A percentile compares a stretch with the other conserved stretches of the same genome.
phyloP scores from a whole-genome alignment of 495 filamentous ascomycete species.

The Neurospora sp. region DNA sequence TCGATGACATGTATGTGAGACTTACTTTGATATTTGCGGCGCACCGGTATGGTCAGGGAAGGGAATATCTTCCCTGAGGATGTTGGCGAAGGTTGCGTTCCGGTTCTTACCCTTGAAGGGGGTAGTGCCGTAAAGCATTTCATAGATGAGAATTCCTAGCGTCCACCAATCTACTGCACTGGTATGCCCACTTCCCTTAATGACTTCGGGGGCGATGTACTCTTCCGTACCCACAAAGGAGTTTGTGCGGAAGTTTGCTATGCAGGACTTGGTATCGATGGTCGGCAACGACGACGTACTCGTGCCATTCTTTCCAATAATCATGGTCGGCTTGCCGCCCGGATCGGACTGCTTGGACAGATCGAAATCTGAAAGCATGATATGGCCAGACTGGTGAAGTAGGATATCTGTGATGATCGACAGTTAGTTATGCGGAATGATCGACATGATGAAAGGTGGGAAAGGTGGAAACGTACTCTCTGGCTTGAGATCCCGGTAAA shows the following conservation, averaged over 20 bases:
- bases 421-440: constrained; percentile 5
- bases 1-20: constrained; percentile 3
- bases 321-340: constrained; percentile 94
- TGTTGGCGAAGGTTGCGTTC: constrained; percentile 96
- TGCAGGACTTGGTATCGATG: constrained; percentile 97
- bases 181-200: constrained; percentile 96
- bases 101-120: constrained; percentile 99
- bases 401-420: constrained; percentile 62
- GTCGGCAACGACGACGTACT: constrained; percentile 77
- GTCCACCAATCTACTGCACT: constrained; percentile 99
- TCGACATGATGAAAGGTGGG: background rate
- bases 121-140: constrained; percentile 98
- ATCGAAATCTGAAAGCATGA: constrained; percentile 99
- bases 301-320: constrained; percentile 72
- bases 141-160: constrained; percentile 89
- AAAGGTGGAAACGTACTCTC: constrained; percentile 59
- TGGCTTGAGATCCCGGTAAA: constrained; percentile 95
- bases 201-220: constrained; percentile 97
- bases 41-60: constrained; percentile 83
- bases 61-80: constrained; percentile 84
- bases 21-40: constrained; percentile 85
- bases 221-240: constrained; percentile 98
- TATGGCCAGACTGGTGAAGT: constrained; percentile 94
- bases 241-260: constrained; percentile 96
- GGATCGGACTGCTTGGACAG: constrained; percentile 95